Conservation (phyloP, 106 monocot species). For the Narthecium ossifragum region DNA sequence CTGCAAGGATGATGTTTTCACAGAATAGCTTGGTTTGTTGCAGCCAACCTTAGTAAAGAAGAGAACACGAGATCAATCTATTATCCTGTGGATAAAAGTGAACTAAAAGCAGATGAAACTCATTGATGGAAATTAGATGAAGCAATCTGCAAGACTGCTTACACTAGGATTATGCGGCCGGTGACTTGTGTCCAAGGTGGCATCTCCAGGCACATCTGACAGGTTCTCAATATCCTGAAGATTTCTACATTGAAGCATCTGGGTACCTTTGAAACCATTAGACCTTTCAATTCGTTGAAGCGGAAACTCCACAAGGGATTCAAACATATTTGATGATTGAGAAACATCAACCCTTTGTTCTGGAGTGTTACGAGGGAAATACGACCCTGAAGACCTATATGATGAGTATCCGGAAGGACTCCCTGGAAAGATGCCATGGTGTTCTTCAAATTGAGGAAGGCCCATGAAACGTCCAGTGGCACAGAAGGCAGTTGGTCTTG, state of each 20-base stretch:
- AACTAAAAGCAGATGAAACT: no score
- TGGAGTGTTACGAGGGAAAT: no score
- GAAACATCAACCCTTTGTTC: constrained; percentile 4
- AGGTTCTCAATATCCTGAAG: neutral
- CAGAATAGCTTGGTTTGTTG: constrained; percentile 6
- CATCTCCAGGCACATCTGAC: neutral
- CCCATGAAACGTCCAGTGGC: constrained; percentile 31
- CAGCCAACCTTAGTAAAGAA: constrained; percentile 27
- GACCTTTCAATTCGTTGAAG: constrained; percentile 9
- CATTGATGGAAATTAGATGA: no score
- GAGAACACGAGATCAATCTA: neutral
- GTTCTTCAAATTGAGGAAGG: constrained; percentile 29
- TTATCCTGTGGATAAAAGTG: no score
- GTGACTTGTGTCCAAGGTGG: neutral
- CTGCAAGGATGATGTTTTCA: constrained; percentile 14
- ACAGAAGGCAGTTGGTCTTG: constrained; percentile 27
- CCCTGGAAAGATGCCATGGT: constrained; percentile 5
- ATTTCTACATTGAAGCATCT: neutral
- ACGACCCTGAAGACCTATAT: neutral
- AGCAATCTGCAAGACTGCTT: no score
- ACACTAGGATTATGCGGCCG: constrained; percentile 1
- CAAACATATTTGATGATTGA: constrained; percentile 9
- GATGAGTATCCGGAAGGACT: neutral
- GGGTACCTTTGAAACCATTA: neutral
- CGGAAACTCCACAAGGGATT: constrained; percentile 26